Evolutionary conservation across 1,139 yeast species (phyloP), one percentile per base, ranked within the genome.

Genomic region (Candida glucosophila): DNA sequence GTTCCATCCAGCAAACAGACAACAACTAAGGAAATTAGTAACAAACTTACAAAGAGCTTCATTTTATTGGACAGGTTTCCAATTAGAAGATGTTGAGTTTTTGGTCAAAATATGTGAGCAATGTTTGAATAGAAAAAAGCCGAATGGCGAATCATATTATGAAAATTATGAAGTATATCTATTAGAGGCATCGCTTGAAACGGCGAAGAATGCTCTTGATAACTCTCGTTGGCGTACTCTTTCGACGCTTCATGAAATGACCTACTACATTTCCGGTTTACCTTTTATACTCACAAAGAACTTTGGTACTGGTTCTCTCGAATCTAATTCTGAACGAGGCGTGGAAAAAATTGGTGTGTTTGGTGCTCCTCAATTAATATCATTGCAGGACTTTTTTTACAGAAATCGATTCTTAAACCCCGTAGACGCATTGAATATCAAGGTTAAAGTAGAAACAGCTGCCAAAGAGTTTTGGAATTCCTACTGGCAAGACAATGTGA

Each of bases 21-120:
- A 46, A 19, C 77, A 75, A 34, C 47, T 77, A 23, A 53, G 77
- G 33, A 48, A 77, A 25, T 58, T 77, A 37, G 64, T 77, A 6
- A 63, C 70, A 2, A 77, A 78, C 39, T 44, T 77, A 22, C 81
- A 73, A 43, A 57, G 77, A 31, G 75, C 81, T 1, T 73, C 86
- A 0, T 77, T 77, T 41, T 75, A 73, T 39, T 78, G 86, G 86
- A 73, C 83, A 2, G 85, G 85, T 0, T 77, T 77, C 39, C 61
- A 75, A 15, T 63, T 62, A 22, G 60, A 57, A 20, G 81, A 75
- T 44, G 55, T 74, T 9, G 69, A 69, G 24, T 60, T 67, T 13
- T 52, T 77, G 40, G 44, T 69, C 3, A 50, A 55, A 20, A 65
- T 77, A 17, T 66, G 77, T 29, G 50, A 58, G 19, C 48, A 52